Base-by-base conservation (phyloP, 1,139 yeast species). In the Yamadazyma aaseri region DNA sequence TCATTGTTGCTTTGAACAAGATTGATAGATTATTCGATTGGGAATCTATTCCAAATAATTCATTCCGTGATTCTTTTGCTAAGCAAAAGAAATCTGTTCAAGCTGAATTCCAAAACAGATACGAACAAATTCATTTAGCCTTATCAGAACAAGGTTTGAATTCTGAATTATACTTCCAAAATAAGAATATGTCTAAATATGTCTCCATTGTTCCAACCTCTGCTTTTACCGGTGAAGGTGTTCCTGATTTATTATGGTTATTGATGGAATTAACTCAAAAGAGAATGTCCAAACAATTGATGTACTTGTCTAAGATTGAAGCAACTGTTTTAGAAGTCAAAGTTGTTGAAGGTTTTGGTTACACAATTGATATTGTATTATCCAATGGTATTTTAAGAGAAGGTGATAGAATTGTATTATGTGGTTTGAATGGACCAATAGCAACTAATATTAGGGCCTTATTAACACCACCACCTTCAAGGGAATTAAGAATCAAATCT, bases 151-250 rank as follows among this genome's bases (percentile, higher is more conserved):
- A 94, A 68, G 98, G 98, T 53, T 83, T 94, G 69, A 94, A 94
- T 71, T 86, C 97, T 34, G 98, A 92, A 67, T 76, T 92, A 47
- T 94, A 94, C 66, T 92, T 73, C 81, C 87, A 92, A 63, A 94
- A 94, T 75, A 86, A 85, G 64, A 92, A 90, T 67, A 71, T 92
- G 76, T 69, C 97, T 40, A 86, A 86, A 61, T 86, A 83, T 55
- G 98, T 94, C 40, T 89, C 97, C 24, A 83, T 94, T 53, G 96
- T 94, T 36, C 98, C 99, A 50, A 92, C 98, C 10, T 90, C 97
- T 42, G 98, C 99, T 39, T 95, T 90, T 31, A 90, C 97, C 18
- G 99, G 98, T 63, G 99, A 94, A 67, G 99, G 99, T 83, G 94
- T 94, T 50, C 98, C 99, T 31, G 99, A 94, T 78, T 76, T 94